Base-by-base conservation (phyloP, 2,329 filamentous ascomycete species). In the Stachybotrys elegans region DNA sequence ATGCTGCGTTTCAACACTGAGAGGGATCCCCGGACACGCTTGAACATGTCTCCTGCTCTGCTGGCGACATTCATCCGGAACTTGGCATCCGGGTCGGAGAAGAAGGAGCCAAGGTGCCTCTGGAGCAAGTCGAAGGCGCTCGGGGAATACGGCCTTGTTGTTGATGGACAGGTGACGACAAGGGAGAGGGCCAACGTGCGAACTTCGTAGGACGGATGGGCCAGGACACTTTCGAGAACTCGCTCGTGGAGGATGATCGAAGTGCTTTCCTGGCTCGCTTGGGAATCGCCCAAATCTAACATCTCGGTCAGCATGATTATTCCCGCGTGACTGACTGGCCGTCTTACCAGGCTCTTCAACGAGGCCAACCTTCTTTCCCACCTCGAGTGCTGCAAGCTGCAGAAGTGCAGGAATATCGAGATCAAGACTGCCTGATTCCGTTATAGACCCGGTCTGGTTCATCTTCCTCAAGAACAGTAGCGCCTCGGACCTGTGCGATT, bases 51-150 rank as follows among this genome's bases (percentile, higher is more conserved):
- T 48, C 88, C 84, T 3, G 85, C 81, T 49, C 87, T 78, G 20
- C 82, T 81, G 21, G 92, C 73, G 2, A 94, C 74, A 53, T 95
- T 88, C 46, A 91, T 85, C 45, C 93, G 81, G 51, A 91, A 86
- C 55, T 92, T 89, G 6, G 92, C 83, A 59, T 96, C 90, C 1
- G 87, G 82, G 50, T 96, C 91, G 4, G 88, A 81, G 58, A 94
- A 85, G 50, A 92, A 81, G 14, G 83, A 77, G 1, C 78, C 74
- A 4, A 97, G 66, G 46, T 88, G 81, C 25, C 69, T 71, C 43
- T 74, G 74, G 3, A 97, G 68, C 12, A 85, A 73, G 4, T 67
- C 61, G 3, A 96, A 70, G 0, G 83, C 76, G 9, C 69, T 72
- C 0, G 66, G 56, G 1, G 83, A 83, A 42, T 94, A 83, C 1